Percentiles rank a stretch among this genome's conserved stretches.
Evolutionary conservation across 2,329 filamentous ascomycete genomes (phyloP).

Genomic region (Diaporthe vaccinii): DNA sequence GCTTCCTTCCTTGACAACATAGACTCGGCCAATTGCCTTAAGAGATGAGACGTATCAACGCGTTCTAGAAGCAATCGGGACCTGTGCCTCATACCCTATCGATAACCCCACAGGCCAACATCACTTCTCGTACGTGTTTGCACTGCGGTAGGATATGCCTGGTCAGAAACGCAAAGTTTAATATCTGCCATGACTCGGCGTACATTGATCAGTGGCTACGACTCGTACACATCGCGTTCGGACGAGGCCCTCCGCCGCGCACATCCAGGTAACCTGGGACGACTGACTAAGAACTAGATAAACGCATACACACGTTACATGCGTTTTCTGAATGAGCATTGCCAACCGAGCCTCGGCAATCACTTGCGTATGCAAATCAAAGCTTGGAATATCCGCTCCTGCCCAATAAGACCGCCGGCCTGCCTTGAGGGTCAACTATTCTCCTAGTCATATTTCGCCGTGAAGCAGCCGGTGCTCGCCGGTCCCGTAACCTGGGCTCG

Average conservation of each 20-base stretch:
- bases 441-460: neutral
- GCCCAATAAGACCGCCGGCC: neutral
- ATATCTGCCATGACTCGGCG: slow-evolving; percentile 2
- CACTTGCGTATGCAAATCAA: neutral
- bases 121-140: neutral
- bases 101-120: neutral
- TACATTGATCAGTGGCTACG: neutral
- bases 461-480: neutral
- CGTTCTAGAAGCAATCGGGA: slow-evolving; percentile 5
- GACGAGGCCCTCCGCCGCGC: neutral
- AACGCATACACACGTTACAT: neutral
- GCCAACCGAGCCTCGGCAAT: neutral
- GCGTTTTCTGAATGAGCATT: neutral
- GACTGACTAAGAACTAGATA: slow-evolving; percentile 18
- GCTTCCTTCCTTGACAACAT: neutral
- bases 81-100: neutral
- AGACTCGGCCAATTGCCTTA: neutral
- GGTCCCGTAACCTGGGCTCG: neutral
- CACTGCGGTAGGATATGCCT: slow-evolving; percentile 2
- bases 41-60: neutral
- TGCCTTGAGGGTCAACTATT: neutral
- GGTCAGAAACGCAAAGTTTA: slow-evolving; percentile 1
- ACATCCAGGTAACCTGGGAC: neutral
- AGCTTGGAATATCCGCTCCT: too few species aligned
- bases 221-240: slow-evolving; percentile 18